Base-by-base conservation (phyloP, 805 yeast species). In the Teunomyces stri region DNA sequence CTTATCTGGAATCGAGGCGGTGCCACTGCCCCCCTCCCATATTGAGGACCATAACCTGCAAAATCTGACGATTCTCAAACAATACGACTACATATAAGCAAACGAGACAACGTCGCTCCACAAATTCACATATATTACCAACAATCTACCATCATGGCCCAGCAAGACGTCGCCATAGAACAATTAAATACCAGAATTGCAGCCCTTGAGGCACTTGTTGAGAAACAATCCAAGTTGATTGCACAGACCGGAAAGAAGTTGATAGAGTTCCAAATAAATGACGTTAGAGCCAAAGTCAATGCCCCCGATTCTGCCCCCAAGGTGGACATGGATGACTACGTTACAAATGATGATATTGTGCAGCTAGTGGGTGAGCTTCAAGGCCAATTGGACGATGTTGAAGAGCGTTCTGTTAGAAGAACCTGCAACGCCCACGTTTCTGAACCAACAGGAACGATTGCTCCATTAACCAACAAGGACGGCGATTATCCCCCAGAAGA, bases 331-430 rank as follows among this genome's bases (percentile, higher is more conserved):
- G 85, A 80, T 49, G 89, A 85, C 52, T 84, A 76, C 53, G 88
- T 84, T 31, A 82, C 92, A 3, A 85, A 88, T 54, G 95, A 87
- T 48, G 98, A 92, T 60, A 69, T 91, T 10, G 87, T 87, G 3
- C 92, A 89, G 60, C 72, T 91, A 40, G 97, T 90, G 11, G 89
- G 88, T 9, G 98, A 91, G 64, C 69, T 91, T 47, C 97, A 91
- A 66, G 87, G 88, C 6, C 97, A 91, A 66, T 74, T 91, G 58
- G 91, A 87, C 45, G 71, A 78, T 20, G 62, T 87, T 29, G 98
- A 91, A 60, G 88, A 87, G 54, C 78, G 96, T 55, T 79, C 86
- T 13, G 77, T 87, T 38, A 76, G 87, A 53, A 76, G 98, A 64
- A 70, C 83, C 3, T 78, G 80, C 52, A 90, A 90, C 61, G 71